A percentile compares a stretch with the other conserved stretches of the same genome.
These are phyloP conservation scores for Lyophyllum shimeji DNA, from an alignment of 768 basidiomycete genomes.

Conservation along the genomic window DNA sequence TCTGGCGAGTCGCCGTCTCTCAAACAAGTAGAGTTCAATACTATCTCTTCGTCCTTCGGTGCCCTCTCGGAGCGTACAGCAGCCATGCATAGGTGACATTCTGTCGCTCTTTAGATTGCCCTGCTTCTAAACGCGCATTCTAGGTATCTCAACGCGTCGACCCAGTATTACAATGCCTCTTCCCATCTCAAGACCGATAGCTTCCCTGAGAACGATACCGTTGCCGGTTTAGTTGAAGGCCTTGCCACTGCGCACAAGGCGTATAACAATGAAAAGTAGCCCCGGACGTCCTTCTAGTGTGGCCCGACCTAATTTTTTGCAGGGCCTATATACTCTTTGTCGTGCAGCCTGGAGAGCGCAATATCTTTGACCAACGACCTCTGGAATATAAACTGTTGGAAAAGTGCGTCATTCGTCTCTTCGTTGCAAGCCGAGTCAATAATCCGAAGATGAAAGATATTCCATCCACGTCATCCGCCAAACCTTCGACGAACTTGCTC, in stretches of 20 bases:
- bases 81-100: conserved; percentile 71
- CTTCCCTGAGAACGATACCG: conserved; percentile 75
- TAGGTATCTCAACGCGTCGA: conserved; percentile 68
- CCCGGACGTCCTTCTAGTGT: neutral
- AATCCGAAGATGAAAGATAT: conserved; percentile 45
- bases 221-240: conserved; percentile 68
- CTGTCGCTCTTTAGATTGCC: neutral
- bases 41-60: conserved; percentile 92
- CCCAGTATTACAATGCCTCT: conserved; percentile 64
- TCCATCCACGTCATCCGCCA: conserved; percentile 73
- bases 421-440: neutral
- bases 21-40: conserved; percentile 99
- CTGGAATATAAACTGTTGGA: conserved; percentile 87
- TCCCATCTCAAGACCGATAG: conserved; percentile 50
- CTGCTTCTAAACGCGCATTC: conserved; percentile 1
- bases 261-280: conserved; percentile 59
- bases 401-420: conserved; percentile 43
- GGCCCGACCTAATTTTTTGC: neutral
- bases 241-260: conserved; percentile 78
- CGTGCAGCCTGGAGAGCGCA: conserved; percentile 85
- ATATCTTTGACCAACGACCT: conserved; percentile 91
- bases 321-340: conserved; percentile 76
- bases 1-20: conserved; percentile 40
- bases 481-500: conserved; percentile 68
- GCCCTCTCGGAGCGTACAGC: conserved; percentile 66